phyloP scores from a whole-genome alignment of 352 stramenopile species.

The Thraustochytrium striatum region DNA sequence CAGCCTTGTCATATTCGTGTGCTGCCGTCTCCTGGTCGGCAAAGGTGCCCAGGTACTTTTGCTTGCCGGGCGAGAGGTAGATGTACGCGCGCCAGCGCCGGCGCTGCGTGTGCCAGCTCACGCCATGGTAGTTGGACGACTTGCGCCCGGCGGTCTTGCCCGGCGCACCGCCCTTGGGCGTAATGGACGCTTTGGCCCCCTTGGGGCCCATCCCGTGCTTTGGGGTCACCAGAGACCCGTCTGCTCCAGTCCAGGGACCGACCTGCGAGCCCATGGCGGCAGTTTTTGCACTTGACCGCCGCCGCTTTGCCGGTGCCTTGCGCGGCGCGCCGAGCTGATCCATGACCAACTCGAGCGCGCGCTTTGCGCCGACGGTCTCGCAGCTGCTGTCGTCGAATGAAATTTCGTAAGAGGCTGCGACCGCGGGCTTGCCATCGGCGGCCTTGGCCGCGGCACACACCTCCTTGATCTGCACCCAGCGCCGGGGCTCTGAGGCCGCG shows the following conservation, averaged over 20 bases:
- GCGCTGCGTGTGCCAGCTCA: conserved; percentile 42
- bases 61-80: conserved; percentile 39
- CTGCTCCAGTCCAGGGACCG: background rate
- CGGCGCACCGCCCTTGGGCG: background rate
- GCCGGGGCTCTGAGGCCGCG: too few relatives aligned
- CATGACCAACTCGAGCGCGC: too few relatives aligned
- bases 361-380: too few relatives aligned
- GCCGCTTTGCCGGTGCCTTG: too few relatives aligned
- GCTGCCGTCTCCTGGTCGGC: conserved; percentile 8
- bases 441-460: too few relatives aligned
- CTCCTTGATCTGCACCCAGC: too few relatives aligned
- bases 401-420: too few relatives aligned
- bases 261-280: background rate
- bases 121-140: conserved; percentile 24
- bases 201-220: background rate
- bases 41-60: conserved; percentile 47
- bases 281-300: too few relatives aligned
- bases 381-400: too few relatives aligned
- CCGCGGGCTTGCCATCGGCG: too few relatives aligned
- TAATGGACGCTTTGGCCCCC: background rate
- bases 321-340: too few relatives aligned
- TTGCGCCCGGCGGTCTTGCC: background rate
- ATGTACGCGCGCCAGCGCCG: conserved; percentile 42
- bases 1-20: conserved; percentile 6
- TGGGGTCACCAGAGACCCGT: background rate